A percentile compares a stretch with the other conserved stretches of the same genome.
These are phyloP conservation scores for Aurantiochytrium sp. DNA, from an alignment of 108 stramenopile genomes.

Conservation along the genomic window DNA sequence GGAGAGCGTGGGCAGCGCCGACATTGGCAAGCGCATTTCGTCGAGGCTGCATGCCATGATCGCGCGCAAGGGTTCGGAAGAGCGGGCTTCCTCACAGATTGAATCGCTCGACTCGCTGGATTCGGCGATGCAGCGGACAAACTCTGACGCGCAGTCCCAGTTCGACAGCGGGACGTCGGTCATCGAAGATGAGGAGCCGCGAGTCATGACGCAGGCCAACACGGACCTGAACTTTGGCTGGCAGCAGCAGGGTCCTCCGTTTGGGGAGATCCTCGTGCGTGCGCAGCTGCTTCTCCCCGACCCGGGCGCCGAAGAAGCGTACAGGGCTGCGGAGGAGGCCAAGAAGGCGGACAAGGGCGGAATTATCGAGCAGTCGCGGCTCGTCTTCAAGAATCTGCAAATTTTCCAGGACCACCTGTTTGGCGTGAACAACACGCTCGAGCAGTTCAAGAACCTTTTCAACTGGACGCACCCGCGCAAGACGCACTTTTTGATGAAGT, in stretches of 20 bases:
- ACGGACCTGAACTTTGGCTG: background rate
- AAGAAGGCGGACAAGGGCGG: constrained; percentile 25
- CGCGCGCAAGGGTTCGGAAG: too few species aligned
- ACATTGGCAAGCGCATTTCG: too few species aligned
- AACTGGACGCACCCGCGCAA: constrained; percentile 28
- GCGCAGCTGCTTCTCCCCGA: background rate
- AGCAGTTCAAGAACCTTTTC: constrained; percentile 11
- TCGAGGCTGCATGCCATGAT: too few species aligned
- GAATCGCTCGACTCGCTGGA: too few species aligned
- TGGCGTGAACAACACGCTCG: background rate
- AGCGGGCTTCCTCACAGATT: too few species aligned
- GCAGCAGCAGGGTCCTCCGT: background rate
- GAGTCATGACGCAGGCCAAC: background rate
- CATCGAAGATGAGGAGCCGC: background rate
- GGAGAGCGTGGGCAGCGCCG: too few species aligned
- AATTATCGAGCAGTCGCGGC: constrained; percentile 3
- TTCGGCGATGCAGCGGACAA: background rate
- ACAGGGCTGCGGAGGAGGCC: background rate
- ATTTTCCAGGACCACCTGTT: background rate
- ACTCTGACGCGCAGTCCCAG: background rate
- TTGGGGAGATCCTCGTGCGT: background rate
- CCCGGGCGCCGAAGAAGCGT: constrained; percentile 2
- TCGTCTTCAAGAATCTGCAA: constrained; percentile 16
- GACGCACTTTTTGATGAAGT: background rate
- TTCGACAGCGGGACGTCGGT: background rate